phyloP scores from a whole-genome alignment of 1,139 yeast genomes.

The Scheffersomyces parashehatae region DNA sequence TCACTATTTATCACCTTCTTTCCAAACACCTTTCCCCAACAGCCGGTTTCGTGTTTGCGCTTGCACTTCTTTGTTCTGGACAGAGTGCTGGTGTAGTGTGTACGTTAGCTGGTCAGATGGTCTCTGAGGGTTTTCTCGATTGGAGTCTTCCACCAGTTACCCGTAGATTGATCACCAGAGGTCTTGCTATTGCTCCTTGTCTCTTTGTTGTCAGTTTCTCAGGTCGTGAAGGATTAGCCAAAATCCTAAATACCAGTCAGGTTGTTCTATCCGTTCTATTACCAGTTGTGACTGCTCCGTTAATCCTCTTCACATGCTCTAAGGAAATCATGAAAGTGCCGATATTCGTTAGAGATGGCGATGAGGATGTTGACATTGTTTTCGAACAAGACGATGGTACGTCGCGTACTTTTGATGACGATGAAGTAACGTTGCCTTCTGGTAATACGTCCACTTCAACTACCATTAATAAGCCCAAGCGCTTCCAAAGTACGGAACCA shows the following conservation, averaged over 20 bases:
- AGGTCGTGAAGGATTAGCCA: slow-evolving; percentile 85
- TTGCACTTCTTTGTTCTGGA: slow-evolving; percentile 92
- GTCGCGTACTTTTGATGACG: slow-evolving; percentile 13
- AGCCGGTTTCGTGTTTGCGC: slow-evolving; percentile 90
- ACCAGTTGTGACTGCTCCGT: slow-evolving; percentile 89
- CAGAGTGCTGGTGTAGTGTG: slow-evolving; percentile 98
- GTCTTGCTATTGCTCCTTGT: slow-evolving; percentile 88
- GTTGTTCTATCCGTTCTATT: slow-evolving; percentile 81
- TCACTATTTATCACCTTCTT: slow-evolving; percentile 78
- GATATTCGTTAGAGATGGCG: slow-evolving; percentile 34
- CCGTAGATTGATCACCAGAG: slow-evolving; percentile 79
- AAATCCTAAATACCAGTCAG: slow-evolving; percentile 80
- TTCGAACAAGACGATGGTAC: slow-evolving; percentile 11
- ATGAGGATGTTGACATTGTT: slow-evolving; percentile 24
- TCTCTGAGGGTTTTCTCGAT: slow-evolving; percentile 85
- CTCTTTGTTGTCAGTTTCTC: slow-evolving; percentile 70
- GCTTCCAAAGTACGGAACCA: slow-evolving; percentile 38
- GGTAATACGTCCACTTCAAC: background rate
- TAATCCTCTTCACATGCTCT: slow-evolving; percentile 78
- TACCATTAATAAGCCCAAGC: slow-evolving; percentile 5
- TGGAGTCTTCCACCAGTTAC: slow-evolving; percentile 89
- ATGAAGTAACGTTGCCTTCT: slow-evolving; percentile 9
- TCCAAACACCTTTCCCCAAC: slow-evolving; percentile 76
- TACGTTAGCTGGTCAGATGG: slow-evolving; percentile 96
- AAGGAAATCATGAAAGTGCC: slow-evolving; percentile 77